Evolutionary conservation across 2,329 filamentous ascomycete genomes (phyloP), one percentile per base, ranked within the genome.

Genomic region (Aspergillus aculeatus): DNA sequence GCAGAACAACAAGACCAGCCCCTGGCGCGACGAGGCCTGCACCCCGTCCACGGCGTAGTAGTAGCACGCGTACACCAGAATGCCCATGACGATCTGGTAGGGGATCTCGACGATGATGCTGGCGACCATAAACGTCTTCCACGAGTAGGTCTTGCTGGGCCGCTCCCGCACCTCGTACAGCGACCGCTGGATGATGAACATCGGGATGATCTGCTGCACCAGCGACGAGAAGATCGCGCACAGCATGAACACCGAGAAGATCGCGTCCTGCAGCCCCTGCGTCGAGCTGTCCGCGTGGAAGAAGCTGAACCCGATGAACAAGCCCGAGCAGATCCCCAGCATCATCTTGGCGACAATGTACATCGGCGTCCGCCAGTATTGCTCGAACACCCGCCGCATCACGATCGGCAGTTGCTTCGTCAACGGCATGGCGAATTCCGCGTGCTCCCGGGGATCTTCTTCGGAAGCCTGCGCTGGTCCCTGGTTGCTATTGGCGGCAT

Each of bases 131-230:
- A 96, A 96, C 5, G 91, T 86, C 73, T 90, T 87, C 91, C 92
- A 96, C 56, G 86, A 87, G 77, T 96, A 96, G 0, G 90, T 86
- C 78, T 93, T 93, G 59, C 88, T 90, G 0, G 91, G 91, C 2
- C 91, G 87, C 77, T 96, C 92, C 56, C 91, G 90, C 47, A 89
- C 89, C 75, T 96, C 91, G 75, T 95, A 96, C 0, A 96, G 81
- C 9, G 88, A 85, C 54, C 92, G 86, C 71, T 95, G 90, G 16
- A 87, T 87, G 66, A 95, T 88, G 68, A 96, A 96, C 64, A 91
- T 86, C 1, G 92, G 91, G 88, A 95, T 93, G 52, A 73, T 69
- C 70, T 83, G 73, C 55, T 75, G 69, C 26, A 73, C 66, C 6
- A 76, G 54, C 0, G 71, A 67, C 7, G 68, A 66, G 64, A 95